A percentile compares a stretch with the other conserved stretches of the same genome.
Conservation (phyloP, 2,329 filamentous ascomycete species). For the Pseudogymnoascus sp. region DNA sequence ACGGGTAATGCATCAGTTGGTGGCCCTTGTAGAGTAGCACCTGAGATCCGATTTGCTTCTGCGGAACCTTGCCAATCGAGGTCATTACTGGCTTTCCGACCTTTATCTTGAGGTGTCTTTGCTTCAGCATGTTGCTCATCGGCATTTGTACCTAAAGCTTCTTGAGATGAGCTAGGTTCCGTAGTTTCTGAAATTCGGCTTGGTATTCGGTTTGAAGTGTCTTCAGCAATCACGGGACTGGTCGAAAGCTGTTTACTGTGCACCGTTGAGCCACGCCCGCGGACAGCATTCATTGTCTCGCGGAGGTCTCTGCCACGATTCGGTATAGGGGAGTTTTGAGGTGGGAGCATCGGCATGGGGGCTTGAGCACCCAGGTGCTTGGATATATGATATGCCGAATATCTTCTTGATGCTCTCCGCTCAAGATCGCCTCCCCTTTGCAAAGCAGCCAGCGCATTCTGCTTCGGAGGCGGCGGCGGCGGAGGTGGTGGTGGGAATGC, state of each 20-base stretch:
- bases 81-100: not conserved
- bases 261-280: slow-evolving; percentile 46
- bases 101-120: slow-evolving; percentile 52
- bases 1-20: slow-evolving; percentile 40
- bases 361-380: slow-evolving; percentile 85
- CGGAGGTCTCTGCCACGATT: slow-evolving; percentile 77
- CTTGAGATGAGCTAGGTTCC: slow-evolving; percentile 19
- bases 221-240: slow-evolving; percentile 44
- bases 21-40: slow-evolving; percentile 51
- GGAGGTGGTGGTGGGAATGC: slow-evolving; percentile 61
- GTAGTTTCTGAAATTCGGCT: slow-evolving; percentile 51
- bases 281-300: slow-evolving; percentile 71
- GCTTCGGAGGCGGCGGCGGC: slow-evolving; percentile 64
- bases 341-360: slow-evolving; percentile 76
- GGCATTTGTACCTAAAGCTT: slow-evolving; percentile 30
- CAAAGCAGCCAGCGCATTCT: slow-evolving; percentile 80
- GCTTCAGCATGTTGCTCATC: slow-evolving; percentile 24
- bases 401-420: slow-evolving; percentile 81
- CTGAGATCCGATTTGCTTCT: slow-evolving; percentile 27
- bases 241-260: slow-evolving; percentile 34
- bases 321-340: slow-evolving; percentile 73
- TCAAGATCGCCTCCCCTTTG: slow-evolving; percentile 90
- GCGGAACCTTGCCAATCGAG: not conserved
- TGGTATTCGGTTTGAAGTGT: slow-evolving; percentile 52
- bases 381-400: slow-evolving; percentile 93